Evolutionary conservation across 345 rosid species (phyloP).

Genomic region (Gossypium turneri): DNA sequence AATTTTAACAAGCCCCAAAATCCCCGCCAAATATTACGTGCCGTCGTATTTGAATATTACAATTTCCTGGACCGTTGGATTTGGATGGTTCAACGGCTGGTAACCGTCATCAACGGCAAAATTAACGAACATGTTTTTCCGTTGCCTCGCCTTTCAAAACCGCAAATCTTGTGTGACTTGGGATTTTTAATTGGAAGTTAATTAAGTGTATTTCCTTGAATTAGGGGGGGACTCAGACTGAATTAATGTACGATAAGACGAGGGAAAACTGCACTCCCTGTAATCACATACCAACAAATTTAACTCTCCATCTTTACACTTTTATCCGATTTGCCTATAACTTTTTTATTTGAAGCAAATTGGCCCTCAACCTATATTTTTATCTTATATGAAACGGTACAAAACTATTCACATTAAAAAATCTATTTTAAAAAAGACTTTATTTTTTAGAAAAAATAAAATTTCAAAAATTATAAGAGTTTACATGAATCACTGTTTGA

Average conservation of each 20-base stretch:
- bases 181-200: neutral
- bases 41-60: neutral
- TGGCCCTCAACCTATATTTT: too few species aligned
- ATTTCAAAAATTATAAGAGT: too few species aligned
- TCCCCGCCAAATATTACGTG: conserved; percentile 14
- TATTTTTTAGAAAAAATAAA: too few species aligned
- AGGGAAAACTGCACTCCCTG: neutral
- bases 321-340: too few species aligned
- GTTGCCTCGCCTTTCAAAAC: neutral
- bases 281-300: too few species aligned
- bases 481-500: too few species aligned
- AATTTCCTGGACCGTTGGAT: neutral
- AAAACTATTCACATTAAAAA: too few species aligned
- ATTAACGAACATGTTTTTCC: neutral
- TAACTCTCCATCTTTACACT: too few species aligned
- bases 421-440: too few species aligned
- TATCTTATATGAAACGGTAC: too few species aligned
- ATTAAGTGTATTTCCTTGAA: neutral
- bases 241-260: neutral
- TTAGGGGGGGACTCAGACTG: neutral
- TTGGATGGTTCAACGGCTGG: neutral
- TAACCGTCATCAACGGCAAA: conserved; percentile 17
- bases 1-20: neutral
- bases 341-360: too few species aligned
- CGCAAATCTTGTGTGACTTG: neutral